Evolutionary conservation across 1,284 basidiomycete genomes (phyloP).

Genomic region (Trametes sp.): DNA sequence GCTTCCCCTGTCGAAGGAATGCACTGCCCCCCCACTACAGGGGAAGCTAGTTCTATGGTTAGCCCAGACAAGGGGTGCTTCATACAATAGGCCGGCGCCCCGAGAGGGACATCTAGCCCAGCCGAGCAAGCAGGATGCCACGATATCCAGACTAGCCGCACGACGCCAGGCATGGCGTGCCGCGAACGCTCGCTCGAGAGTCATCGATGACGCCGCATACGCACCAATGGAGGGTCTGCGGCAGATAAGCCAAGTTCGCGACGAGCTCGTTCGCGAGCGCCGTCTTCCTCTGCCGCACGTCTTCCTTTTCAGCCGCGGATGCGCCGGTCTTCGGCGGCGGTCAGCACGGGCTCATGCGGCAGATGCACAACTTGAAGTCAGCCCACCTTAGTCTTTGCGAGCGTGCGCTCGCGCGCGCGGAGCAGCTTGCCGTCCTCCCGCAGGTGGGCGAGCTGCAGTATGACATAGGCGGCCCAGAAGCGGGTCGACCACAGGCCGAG

Average conservation of each 20-base stretch:
- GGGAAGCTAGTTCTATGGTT: neutral
- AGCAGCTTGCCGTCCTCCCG: conserved; percentile 71
- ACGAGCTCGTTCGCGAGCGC: conserved; percentile 78
- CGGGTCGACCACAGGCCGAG: conserved; percentile 72
- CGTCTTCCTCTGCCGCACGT: conserved; percentile 67
- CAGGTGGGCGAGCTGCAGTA: conserved; percentile 77
- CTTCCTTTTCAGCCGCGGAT: conserved; percentile 59
- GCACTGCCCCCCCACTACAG: neutral
- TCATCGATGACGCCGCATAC: conserved; percentile 40
- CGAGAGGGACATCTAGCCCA: neutral
- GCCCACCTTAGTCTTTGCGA: conserved; percentile 62
- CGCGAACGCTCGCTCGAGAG: neutral
- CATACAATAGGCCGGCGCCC: neutral
- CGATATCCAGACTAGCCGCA: neutral
- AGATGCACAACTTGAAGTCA: neutral
- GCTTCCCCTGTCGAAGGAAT: neutral
- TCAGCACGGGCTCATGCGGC: neutral
- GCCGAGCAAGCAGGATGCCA: neutral
- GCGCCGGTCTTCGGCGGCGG: conserved; percentile 36
- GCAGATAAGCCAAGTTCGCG: conserved; percentile 79
- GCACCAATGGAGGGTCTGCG: conserved; percentile 85
- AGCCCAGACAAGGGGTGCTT: neutral
- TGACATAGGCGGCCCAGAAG: conserved; percentile 79
- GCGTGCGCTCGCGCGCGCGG: conserved; percentile 57
- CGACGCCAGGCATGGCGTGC: neutral